These are phyloP conservation scores for Diaporthe vaccinii DNA, from an alignment of 2,329 filamentous ascomycete species.

Conservation along the genomic window DNA sequence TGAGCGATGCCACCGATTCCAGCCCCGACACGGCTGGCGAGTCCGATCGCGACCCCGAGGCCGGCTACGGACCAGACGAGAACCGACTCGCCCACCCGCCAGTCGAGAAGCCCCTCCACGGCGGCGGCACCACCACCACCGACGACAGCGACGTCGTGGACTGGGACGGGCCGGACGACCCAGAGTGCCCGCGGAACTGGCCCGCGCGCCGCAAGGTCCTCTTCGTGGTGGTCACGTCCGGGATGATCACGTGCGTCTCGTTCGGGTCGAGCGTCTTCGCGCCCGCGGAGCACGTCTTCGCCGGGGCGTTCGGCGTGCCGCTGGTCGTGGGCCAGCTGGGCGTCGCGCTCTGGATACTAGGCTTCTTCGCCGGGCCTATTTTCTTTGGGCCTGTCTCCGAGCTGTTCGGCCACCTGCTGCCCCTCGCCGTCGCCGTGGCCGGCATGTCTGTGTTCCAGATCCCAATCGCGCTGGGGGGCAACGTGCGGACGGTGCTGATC, in stretches of 20 bases:
- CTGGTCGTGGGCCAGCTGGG: conserved; percentile 41
- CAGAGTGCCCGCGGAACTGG: conserved; percentile 43
- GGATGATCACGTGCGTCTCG: conserved; percentile 40
- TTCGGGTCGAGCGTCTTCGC: conserved; percentile 44
- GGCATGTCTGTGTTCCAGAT: conserved; percentile 43
- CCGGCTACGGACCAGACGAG: background rate
- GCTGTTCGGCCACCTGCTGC: conserved; percentile 40
- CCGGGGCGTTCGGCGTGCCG: conserved; percentile 40
- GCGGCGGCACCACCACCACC: background rate
- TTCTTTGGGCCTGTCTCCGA: conserved; percentile 42
- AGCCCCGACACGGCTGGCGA: background rate
- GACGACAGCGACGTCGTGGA: conserved; percentile 31
- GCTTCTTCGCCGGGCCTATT: conserved; percentile 40
- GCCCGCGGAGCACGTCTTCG: conserved; percentile 38
- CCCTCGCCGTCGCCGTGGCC: conserved; percentile 38
- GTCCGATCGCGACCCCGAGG: background rate
- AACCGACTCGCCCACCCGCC: background rate
- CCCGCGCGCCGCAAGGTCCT: conserved; percentile 36
- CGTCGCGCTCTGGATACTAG: conserved; percentile 41
- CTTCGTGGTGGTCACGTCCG: conserved; percentile 40
- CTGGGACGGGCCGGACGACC: conserved; percentile 44
- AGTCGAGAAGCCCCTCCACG: background rate
- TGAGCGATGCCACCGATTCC: background rate
- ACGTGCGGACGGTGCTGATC: conserved; percentile 42
- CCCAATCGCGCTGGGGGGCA: conserved; percentile 42